Base-by-base conservation (phyloP, 73 alveolate genomes). In the Tetrahymena malaccensis region DNA sequence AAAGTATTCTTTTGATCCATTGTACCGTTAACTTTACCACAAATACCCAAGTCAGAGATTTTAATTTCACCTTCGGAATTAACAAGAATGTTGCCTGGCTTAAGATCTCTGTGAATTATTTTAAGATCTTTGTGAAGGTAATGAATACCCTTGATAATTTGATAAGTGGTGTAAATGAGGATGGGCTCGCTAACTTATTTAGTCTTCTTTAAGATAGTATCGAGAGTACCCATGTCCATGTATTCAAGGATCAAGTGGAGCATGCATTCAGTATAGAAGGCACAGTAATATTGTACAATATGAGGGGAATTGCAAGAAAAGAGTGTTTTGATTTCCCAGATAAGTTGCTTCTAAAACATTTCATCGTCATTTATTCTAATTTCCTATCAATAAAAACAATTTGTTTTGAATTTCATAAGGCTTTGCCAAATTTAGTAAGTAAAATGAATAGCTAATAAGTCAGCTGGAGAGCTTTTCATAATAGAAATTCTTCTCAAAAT, bases 31-130 rank as follows among this genome's bases (percentile, higher is more conserved):
- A 70, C 89, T 70, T 96, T 96, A 19, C 98, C 96, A 5, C 99
- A 96, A 12, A 99, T 99, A 85, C 99, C 99, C 57, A 99, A 98
- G 96, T 99, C 99, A 44, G 99, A 98, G 27, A 99, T 97, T 95
- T 99, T 99, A 9, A 98, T 99, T 58, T 96, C 98, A 19, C 99
- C 99, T 93, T 97, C 96, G 94, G 97, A 84, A 94, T 98, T 99
- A 19, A 98, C 97, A 58, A 99, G 95, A 84, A 99, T 98, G 96
- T 99, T 99, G 50, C 98, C 99, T 33, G 99, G 99, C 94, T 99
- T 99, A 43, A 99, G 98, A 97, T 99, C 99, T 96, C 99, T 97
- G 94, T 99, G 99, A 8, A 98, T 97, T 93, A 95, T 95, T 89
- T 95, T 95, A 89, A 56, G 93, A 50, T 95, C 94, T 35, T 95